Percentiles rank a stretch among this genome's conserved stretches.
Evolutionary conservation across 257 asterid genomes (phyloP).

Genomic region (Solanum bulbocastanum): DNA sequence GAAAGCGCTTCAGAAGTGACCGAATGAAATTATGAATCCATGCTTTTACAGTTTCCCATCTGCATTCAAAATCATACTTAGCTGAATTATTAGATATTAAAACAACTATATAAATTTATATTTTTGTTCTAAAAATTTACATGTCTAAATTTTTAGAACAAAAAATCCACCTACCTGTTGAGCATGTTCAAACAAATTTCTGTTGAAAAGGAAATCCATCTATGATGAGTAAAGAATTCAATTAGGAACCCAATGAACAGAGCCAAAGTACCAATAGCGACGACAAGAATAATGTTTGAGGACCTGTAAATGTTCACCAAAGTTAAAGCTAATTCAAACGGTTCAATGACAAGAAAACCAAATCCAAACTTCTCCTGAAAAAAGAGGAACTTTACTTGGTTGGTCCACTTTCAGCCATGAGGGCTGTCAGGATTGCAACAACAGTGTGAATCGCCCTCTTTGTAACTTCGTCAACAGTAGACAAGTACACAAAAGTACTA

Average conservation of each 20-base stretch:
- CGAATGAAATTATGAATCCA: constrained; percentile 40
- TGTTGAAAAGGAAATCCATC: constrained; percentile 28
- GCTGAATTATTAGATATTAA: not conserved
- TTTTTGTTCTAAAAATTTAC: not conserved
- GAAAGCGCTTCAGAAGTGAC: constrained; percentile 52
- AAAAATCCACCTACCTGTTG: constrained; percentile 30
- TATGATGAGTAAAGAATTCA: constrained; percentile 52
- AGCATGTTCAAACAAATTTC: constrained; percentile 52
- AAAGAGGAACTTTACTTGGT: constrained; percentile 45
- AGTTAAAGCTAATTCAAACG: not conserved
- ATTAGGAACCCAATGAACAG: constrained; percentile 72
- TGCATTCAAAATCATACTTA: constrained; percentile 12
- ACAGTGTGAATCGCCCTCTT: constrained; percentile 86
- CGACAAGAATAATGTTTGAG: constrained; percentile 51
- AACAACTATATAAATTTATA: not conserved
- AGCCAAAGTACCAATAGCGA: constrained; percentile 62
- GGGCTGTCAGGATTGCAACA: constrained; percentile 82
- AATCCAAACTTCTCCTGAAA: not conserved
- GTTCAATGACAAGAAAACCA: not conserved
- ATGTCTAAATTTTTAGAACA: not conserved
- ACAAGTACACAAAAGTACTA: constrained; percentile 76
- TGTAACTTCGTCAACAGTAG: constrained; percentile 61
- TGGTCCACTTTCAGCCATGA: constrained; percentile 90
- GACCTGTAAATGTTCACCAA: constrained; percentile 44
- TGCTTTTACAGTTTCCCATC: constrained; percentile 52